These are phyloP conservation scores for Samsoniella hepiali DNA, from an alignment of 2,329 filamentous ascomycete genomes.

Conservation along the genomic window DNA sequence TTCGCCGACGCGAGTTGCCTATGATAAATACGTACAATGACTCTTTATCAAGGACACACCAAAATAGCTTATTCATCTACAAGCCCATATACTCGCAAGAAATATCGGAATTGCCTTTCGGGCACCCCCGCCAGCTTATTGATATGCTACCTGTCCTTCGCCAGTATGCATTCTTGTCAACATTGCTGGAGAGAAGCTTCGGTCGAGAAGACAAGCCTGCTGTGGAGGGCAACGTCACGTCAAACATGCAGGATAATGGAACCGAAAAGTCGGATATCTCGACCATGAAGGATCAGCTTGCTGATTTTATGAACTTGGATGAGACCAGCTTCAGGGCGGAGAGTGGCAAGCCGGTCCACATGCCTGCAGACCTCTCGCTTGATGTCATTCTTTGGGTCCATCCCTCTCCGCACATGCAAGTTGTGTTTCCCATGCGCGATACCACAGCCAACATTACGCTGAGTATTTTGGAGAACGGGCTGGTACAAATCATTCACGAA, in stretches of 20 bases:
- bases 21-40: slow-evolving; percentile 35
- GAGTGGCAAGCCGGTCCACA: background rate
- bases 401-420: slow-evolving; percentile 46
- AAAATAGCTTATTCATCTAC: slow-evolving; percentile 64
- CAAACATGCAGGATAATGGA: slow-evolving; percentile 16
- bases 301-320: slow-evolving; percentile 29
- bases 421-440: slow-evolving; percentile 51
- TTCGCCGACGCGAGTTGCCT: slow-evolving; percentile 45
- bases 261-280: slow-evolving; percentile 20
- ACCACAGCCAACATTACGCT: slow-evolving; percentile 53
- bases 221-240: slow-evolving; percentile 19
- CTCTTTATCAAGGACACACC: slow-evolving; percentile 39
- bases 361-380: slow-evolving; percentile 32
- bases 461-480: slow-evolving; percentile 57
- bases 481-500: slow-evolving; percentile 56
- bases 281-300: slow-evolving; percentile 33
- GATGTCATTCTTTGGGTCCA: slow-evolving; percentile 54
- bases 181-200: slow-evolving; percentile 62
- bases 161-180: slow-evolving; percentile 70
- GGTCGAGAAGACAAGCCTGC: slow-evolving; percentile 31
- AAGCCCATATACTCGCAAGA: slow-evolving; percentile 69
- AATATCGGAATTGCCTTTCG: slow-evolving; percentile 68
- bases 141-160: slow-evolving; percentile 69
- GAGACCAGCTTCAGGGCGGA: background rate
- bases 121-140: slow-evolving; percentile 73